These are phyloP conservation scores for Saccharomyces jurei DNA, from an alignment of 805 yeast genomes.

Conservation along the genomic window DNA sequence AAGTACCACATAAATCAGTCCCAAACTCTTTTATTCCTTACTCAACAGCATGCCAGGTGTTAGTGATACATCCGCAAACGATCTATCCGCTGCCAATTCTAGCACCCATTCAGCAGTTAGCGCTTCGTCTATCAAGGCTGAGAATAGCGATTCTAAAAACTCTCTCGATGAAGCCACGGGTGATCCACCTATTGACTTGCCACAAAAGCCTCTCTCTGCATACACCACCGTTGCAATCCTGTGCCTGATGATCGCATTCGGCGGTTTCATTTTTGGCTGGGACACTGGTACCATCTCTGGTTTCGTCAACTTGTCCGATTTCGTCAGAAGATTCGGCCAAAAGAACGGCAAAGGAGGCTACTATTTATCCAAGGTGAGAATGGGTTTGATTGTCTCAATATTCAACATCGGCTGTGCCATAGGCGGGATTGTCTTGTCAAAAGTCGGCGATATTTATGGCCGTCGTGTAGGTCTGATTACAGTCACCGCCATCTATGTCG, in stretches of 20 bases:
- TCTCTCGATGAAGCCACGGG: neutral
- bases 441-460: slow-evolving; percentile 55
- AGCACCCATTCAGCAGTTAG: neutral
- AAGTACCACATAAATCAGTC: neutral
- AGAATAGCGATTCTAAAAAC: neutral
- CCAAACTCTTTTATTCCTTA: neutral
- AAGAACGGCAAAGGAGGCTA: slow-evolving; percentile 34
- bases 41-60: neutral
- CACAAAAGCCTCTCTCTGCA: slow-evolving; percentile 24
- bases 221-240: slow-evolving; percentile 24
- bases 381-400: slow-evolving; percentile 48
- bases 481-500: slow-evolving; percentile 54
- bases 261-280: slow-evolving; percentile 51
- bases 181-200: slow-evolving; percentile 8
- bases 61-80: neutral
- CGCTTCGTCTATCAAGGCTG: neutral
- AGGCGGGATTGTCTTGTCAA: slow-evolving; percentile 55
- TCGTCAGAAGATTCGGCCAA: slow-evolving; percentile 48
- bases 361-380: slow-evolving; percentile 43
- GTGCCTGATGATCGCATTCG: slow-evolving; percentile 13
- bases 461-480: slow-evolving; percentile 54
- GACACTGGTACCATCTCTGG: slow-evolving; percentile 73
- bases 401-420: slow-evolving; percentile 70
- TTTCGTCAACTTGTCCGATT: slow-evolving; percentile 51
- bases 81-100: neutral